Conservation (phyloP, 2,329 filamentous ascomycete species). For the Fusarium tanahbumbuense region DNA sequence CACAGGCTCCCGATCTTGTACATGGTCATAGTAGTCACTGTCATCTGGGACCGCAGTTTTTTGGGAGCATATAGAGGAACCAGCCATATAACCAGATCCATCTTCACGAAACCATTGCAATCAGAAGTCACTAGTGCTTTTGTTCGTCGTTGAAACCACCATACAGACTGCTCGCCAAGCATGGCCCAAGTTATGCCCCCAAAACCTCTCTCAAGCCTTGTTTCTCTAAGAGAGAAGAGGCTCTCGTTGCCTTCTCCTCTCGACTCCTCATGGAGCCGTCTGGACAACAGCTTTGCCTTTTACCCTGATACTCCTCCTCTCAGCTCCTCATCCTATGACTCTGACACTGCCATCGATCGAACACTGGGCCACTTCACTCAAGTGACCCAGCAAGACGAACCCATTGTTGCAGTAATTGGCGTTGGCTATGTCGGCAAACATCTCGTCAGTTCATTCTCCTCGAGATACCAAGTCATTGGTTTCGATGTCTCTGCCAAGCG, state of each 20-base stretch:
- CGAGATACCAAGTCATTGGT: slow-evolving; percentile 56
- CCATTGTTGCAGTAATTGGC: slow-evolving; percentile 60
- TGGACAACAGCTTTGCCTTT: slow-evolving; percentile 13
- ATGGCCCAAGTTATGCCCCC: slow-evolving; percentile 18
- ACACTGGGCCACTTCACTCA: background rate
- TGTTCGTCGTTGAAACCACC: too few species aligned
- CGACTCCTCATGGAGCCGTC: slow-evolving; percentile 16
- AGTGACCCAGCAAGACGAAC: slow-evolving; percentile 31
- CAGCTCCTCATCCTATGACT: slow-evolving; percentile 12
- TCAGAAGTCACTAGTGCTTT: background rate
- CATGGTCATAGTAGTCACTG: background rate
- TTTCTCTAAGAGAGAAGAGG: background rate
- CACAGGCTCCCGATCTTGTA: background rate
- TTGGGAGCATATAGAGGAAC: background rate
- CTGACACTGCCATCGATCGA: background rate
- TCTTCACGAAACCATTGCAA: background rate
- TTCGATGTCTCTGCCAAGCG: slow-evolving; percentile 58
- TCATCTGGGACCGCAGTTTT: background rate
- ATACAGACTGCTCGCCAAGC: background rate
- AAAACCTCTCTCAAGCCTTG: background rate
- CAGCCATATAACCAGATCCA: slow-evolving; percentile 20
- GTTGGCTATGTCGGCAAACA: slow-evolving; percentile 65
- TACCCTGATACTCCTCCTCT: slow-evolving; percentile 29
- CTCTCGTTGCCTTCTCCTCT: slow-evolving; percentile 3
- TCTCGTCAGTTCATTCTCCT: slow-evolving; percentile 57